Conservation (phyloP, 306 rosid species). For the Begonia peltatifolia region DNA sequence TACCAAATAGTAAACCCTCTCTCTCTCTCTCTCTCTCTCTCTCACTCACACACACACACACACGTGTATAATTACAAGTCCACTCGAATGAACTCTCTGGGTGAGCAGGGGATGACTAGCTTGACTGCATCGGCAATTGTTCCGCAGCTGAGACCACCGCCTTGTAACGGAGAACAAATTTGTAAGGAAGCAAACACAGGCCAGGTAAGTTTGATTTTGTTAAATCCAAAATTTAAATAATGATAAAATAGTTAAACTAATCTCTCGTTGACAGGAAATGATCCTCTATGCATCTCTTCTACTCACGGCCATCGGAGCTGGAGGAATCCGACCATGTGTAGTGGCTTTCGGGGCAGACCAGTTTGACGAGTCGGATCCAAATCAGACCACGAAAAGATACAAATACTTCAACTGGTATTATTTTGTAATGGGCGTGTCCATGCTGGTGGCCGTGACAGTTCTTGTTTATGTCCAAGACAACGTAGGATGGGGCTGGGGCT, state of each 20-base stretch:
- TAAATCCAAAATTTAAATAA: no score
- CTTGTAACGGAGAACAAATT: conserved; percentile 34
- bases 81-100: neutral
- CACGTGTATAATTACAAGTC: neutral
- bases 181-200: conserved; percentile 50
- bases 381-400: conserved; percentile 57
- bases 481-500: conserved; percentile 89
- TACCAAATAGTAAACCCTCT: conserved; percentile 45
- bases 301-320: conserved; percentile 61
- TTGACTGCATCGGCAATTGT: conserved; percentile 65
- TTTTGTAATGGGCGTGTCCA: conserved; percentile 72
- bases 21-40: neutral
- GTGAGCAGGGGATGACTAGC: conserved; percentile 59
- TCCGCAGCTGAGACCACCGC: conserved; percentile 66
- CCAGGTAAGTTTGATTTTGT: conserved; percentile 16
- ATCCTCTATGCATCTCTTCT: conserved; percentile 40
- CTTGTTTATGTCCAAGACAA: conserved; percentile 80
- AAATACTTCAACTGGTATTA: conserved; percentile 89
- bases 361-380: conserved; percentile 60
- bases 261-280: no score
- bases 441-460: conserved; percentile 76
- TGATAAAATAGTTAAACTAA: no score
- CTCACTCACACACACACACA: no score
- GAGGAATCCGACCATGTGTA: conserved; percentile 96
- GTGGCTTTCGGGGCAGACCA: conserved; percentile 96